phyloP scores from a whole-genome alignment of 2,329 filamentous ascomycete genomes.

The Paracamarosporium sp. region DNA sequence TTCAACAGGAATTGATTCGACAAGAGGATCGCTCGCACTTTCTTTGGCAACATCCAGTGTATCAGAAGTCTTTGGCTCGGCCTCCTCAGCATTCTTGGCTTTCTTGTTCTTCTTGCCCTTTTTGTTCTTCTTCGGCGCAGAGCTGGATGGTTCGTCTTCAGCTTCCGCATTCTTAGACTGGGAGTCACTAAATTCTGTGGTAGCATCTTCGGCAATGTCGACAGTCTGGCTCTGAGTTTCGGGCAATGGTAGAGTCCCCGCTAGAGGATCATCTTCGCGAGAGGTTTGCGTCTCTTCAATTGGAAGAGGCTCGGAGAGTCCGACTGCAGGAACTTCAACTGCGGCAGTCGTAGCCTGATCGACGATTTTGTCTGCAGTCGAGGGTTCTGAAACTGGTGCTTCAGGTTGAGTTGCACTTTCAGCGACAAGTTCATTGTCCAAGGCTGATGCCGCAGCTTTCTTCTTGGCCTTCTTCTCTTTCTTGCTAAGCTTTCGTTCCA shows the following conservation, averaged over 20 bases:
- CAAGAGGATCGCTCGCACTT: background rate
- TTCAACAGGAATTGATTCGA: background rate
- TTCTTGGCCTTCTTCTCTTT: slow-evolving; percentile 41
- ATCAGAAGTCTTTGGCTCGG: background rate
- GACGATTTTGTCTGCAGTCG: background rate
- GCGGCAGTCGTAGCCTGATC: background rate
- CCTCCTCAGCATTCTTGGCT: slow-evolving; percentile 20
- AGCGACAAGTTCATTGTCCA: slow-evolving; percentile 13
- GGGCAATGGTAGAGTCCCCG: background rate
- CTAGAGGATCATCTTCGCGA: background rate
- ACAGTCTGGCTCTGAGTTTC: background rate
- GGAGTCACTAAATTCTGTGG: slow-evolving; percentile 5
- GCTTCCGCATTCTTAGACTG: slow-evolving; percentile 12
- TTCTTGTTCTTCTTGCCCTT: slow-evolving; percentile 38
- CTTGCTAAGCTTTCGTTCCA: slow-evolving; percentile 41
- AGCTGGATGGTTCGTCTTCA: slow-evolving; percentile 21
- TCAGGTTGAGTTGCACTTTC: slow-evolving; percentile 6
- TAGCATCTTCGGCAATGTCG: slow-evolving; percentile 5
- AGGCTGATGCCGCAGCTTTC: slow-evolving; percentile 15
- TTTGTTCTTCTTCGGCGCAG: slow-evolving; percentile 28
- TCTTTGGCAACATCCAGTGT: background rate
- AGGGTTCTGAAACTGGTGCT: background rate
- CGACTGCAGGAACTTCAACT: background rate
- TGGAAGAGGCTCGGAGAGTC: background rate
- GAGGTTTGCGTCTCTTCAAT: background rate